Conservation (phyloP, 345 rosid species). For the Turritis glabra region DNA sequence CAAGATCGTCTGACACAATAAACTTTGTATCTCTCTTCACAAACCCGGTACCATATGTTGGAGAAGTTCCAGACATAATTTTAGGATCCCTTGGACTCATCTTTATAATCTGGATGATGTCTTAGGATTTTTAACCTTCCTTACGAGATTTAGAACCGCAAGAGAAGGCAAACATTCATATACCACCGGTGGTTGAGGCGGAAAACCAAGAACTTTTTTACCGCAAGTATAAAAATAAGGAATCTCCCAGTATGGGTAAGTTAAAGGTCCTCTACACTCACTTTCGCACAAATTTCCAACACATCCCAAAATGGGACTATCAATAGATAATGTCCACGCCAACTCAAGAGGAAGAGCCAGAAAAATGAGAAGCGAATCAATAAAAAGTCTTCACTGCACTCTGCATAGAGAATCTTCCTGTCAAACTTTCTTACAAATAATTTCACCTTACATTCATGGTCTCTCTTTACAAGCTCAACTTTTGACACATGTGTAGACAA, state of each 20-base stretch:
- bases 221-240: too few species aligned
- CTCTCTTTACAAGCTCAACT: too few species aligned
- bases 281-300: slow-evolving; percentile 1
- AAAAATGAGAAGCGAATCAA: slow-evolving; percentile 12
- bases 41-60: neutral
- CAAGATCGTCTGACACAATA: neutral
- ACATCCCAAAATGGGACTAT: neutral
- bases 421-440: slow-evolving; percentile 5
- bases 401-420: neutral
- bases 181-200: too few species aligned
- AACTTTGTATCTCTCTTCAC: slow-evolving; percentile 17
- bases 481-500: neutral
- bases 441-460: too few species aligned
- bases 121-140: too few species aligned
- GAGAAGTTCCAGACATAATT: neutral
- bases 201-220: too few species aligned
- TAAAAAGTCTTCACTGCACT: slow-evolving; percentile 9
- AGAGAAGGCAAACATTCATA: too few species aligned
- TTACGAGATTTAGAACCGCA: too few species aligned
- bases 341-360: neutral
- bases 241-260: too few species aligned
- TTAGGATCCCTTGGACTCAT: too few species aligned
- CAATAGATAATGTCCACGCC: neutral
- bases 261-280: too few species aligned
- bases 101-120: too few species aligned